A percentile compares a stretch with the other conserved stretches of the same genome.
phyloP scores from a whole-genome alignment of 495 filamentous ascomycete genomes.

The Penicillium manginii region DNA sequence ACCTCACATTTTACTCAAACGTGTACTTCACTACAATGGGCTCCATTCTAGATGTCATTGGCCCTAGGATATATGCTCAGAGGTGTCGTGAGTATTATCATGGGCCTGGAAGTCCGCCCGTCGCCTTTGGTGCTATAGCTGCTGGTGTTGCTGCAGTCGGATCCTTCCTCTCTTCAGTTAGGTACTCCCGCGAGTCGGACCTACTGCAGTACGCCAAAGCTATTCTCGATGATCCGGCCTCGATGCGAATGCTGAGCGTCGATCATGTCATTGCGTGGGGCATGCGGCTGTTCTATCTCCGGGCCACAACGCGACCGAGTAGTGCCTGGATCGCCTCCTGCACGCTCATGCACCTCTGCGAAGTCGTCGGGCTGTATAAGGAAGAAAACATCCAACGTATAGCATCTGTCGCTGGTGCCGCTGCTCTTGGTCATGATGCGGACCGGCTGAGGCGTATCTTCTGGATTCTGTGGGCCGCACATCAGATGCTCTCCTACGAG shows the following conservation, averaged over 20 bases:
- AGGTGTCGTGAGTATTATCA: slow-evolving; percentile 37
- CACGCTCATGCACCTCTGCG: slow-evolving; percentile 37
- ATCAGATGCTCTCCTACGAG: slow-evolving; percentile 39
- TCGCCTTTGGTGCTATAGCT: slow-evolving; percentile 34
- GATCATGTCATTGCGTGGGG: slow-evolving; percentile 42
- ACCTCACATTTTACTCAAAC: slow-evolving; percentile 26
- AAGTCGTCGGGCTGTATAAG: slow-evolving; percentile 32
- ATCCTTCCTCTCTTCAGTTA: slow-evolving; percentile 34
- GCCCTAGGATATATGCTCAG: slow-evolving; percentile 32
- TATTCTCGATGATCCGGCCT: slow-evolving; percentile 37
- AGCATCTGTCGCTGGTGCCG: slow-evolving; percentile 26
- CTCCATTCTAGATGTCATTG: slow-evolving; percentile 30
- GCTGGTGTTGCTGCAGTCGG: slow-evolving; percentile 35
- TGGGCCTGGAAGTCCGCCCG: slow-evolving; percentile 17
- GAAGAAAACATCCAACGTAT: slow-evolving; percentile 37
- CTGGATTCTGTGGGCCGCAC: slow-evolving; percentile 38
- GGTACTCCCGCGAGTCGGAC: slow-evolving; percentile 33
- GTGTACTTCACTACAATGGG: slow-evolving; percentile 30
- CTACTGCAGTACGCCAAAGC: slow-evolving; percentile 37
- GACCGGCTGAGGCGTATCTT: slow-evolving; percentile 38
- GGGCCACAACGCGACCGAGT: slow-evolving; percentile 37
- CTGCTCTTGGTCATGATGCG: slow-evolving; percentile 29
- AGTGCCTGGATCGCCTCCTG: slow-evolving; percentile 44
- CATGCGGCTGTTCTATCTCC: slow-evolving; percentile 38
- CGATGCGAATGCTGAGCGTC: slow-evolving; percentile 31